Conservation (phyloP, 208 protist species). For the Angomonas ambiguus region DNA sequence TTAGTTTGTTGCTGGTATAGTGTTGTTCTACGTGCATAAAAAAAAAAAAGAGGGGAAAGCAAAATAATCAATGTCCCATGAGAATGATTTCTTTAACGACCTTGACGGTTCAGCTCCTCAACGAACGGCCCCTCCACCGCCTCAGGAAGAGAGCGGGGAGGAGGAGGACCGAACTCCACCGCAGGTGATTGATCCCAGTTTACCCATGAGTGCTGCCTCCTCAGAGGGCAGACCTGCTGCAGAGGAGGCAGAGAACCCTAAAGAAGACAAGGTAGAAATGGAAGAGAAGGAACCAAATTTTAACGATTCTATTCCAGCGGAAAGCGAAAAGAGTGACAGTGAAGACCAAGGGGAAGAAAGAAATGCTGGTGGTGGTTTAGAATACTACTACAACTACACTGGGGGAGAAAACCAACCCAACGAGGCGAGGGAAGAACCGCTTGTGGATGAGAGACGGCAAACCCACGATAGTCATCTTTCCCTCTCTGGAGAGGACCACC, state of each 20-base stretch:
- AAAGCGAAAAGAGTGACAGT: not conserved
- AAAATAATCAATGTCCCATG: not conserved
- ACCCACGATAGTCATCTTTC: too few species aligned
- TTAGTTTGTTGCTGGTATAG: too few species aligned
- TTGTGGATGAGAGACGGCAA: too few species aligned
- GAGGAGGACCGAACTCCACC: not conserved
- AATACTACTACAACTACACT: not conserved
- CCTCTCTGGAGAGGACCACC: too few species aligned
- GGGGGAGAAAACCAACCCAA: too few species aligned
- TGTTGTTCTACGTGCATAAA: too few species aligned
- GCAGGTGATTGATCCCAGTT: not conserved
- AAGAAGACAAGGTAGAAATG: not conserved
- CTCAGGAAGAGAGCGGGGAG: not conserved
- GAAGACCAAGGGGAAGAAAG: not conserved
- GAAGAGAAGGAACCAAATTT: not conserved
- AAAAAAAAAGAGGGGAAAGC: not conserved
- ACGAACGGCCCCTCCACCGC: not conserved
- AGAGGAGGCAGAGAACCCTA: not conserved
- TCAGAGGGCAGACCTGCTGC: not conserved
- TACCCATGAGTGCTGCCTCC: constrained; percentile 1
- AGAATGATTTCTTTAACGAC: not conserved
- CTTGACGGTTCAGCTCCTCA: not conserved
- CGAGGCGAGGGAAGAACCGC: not conserved
- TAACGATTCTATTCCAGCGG: not conserved
- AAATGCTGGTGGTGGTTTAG: not conserved